Evolutionary conservation across 495 filamentous ascomycete species (phyloP), one percentile per base, ranked within the genome.

Genomic region (Aspergillus sclerotioniger): DNA sequence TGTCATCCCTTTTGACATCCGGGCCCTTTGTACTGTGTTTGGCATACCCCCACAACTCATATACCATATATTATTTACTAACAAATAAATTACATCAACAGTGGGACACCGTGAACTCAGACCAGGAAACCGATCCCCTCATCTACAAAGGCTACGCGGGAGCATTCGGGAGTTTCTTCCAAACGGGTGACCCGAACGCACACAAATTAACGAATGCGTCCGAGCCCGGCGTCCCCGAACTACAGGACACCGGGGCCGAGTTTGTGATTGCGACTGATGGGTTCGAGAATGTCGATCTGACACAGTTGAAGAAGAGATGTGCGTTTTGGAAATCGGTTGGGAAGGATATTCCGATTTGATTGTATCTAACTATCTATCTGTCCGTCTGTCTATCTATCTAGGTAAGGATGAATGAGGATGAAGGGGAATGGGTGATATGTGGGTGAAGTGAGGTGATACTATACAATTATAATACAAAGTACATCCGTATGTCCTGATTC

Each of bases 101-200:
- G 82, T 86, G 82, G 83, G 79, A 87, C 58, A 62, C 64, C 25
- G 62, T 85, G 51, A 85, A 84, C 57, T 32, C 78, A 1, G 65
- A 82, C n/a, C 83, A 85, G 58, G 63, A 75, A 55, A 71, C 70
- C 15, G 68, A 86, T 41, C 77, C 76, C 0, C 60, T 83, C 3
- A 74, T 81, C 12, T 87, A 87, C 56, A 48, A 80, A 13, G 84
- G 82, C 12, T 87, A 77, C 60, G 71, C 83, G 0, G 84, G 84
- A 29, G 81, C 84, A 2, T 80, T 85, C 35, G 83, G 82, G 1
- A 80, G 76, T 45, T 85, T 86, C 68, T 79, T 86, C 54, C 70
- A 78, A 54, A 85, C 80, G 0, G 83, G 83, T 3, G 74, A 85
- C 62, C 82, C 84, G 5, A 86, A 86, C 60, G 71, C 74, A 13